These are phyloP conservation scores for Daedaleopsis sinensis DNA, from an alignment of 768 basidiomycete genomes.

Conservation along the genomic window DNA sequence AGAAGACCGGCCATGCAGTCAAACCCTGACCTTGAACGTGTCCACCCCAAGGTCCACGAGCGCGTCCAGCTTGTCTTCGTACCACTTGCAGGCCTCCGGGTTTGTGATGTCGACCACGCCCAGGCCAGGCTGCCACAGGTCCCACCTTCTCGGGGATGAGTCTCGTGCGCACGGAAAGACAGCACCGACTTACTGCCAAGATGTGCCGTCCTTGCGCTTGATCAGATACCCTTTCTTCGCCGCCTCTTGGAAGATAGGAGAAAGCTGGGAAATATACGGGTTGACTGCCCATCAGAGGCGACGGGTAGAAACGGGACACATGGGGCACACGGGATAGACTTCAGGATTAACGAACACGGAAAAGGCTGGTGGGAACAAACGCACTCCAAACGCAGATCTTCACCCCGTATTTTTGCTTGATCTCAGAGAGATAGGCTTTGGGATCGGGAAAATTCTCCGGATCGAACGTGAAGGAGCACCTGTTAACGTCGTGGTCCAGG, in stretches of 20 bases:
- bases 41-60: constrained; percentile 52
- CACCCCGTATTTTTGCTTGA: constrained; percentile 63
- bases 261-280: constrained; percentile 71
- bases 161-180: background rate
- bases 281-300: constrained; percentile 49
- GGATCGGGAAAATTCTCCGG: constrained; percentile 78
- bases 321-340: constrained; percentile 1
- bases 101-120: constrained; percentile 71
- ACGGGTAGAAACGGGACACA: background rate
- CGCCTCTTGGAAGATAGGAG: constrained; percentile 71
- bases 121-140: constrained; percentile 66
- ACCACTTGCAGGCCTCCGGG: constrained; percentile 52
- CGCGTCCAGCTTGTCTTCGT: constrained; percentile 42
- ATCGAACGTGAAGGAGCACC: constrained; percentile 79
- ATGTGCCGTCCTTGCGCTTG: constrained; percentile 64
- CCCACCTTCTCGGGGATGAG: constrained; percentile 41
- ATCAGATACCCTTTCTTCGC: constrained; percentile 70
- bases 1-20: background rate
- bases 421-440: constrained; percentile 59
- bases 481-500: constrained; percentile 23
- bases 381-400: constrained; percentile 76
- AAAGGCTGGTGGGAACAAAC: constrained; percentile 16
- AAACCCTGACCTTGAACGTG: constrained; percentile 50
- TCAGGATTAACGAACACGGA: constrained; percentile 1
- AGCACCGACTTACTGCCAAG: constrained; percentile 59